phyloP scores from a whole-genome alignment of 2,329 filamentous ascomycete species.

The Scedosporium dehoogii region DNA sequence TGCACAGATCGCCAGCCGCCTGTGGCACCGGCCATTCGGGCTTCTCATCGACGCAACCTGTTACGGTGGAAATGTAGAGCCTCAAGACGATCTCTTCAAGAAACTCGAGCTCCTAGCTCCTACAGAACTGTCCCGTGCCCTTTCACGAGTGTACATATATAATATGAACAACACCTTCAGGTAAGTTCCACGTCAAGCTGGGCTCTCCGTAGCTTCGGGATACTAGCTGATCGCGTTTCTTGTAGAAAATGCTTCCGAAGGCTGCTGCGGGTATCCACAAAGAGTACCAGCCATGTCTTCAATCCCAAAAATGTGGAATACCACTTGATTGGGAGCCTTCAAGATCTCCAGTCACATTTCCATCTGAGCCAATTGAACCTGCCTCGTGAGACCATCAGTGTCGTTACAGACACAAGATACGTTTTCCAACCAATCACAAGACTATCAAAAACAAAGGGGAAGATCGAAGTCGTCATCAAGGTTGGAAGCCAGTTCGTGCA shows the following conservation, averaged over 20 bases:
- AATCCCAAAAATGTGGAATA: constrained; percentile 58
- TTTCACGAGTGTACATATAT: constrained; percentile 56
- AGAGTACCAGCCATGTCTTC: constrained; percentile 50
- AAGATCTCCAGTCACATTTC: constrained; percentile 57
- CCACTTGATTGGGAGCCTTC: constrained; percentile 53
- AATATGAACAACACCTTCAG: constrained; percentile 65
- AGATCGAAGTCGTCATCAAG: constrained; percentile 59
- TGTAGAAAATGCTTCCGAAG: constrained; percentile 53
- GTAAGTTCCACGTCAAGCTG: constrained; percentile 21
- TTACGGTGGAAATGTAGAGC: constrained; percentile 57
- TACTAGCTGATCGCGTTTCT: background rate
- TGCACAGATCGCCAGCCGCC: constrained; percentile 51
- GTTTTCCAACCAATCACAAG: constrained; percentile 56
- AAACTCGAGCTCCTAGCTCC: constrained; percentile 54
- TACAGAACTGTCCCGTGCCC: constrained; percentile 46
- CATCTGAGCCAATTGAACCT: constrained; percentile 56
- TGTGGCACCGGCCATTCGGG: constrained; percentile 61
- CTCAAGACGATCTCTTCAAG: constrained; percentile 55
- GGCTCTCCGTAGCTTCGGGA: background rate
- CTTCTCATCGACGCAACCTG: constrained; percentile 61
- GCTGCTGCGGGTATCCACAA: constrained; percentile 50
- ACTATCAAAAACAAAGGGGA: constrained; percentile 59
- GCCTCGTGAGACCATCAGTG: constrained; percentile 60
- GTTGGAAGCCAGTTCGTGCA: constrained; percentile 62
- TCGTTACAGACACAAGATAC: constrained; percentile 55